A percentile compares a stretch with the other conserved stretches of the same genome.
Conservation (phyloP, 768 basidiomycete species). For the Mycena polygramma region DNA sequence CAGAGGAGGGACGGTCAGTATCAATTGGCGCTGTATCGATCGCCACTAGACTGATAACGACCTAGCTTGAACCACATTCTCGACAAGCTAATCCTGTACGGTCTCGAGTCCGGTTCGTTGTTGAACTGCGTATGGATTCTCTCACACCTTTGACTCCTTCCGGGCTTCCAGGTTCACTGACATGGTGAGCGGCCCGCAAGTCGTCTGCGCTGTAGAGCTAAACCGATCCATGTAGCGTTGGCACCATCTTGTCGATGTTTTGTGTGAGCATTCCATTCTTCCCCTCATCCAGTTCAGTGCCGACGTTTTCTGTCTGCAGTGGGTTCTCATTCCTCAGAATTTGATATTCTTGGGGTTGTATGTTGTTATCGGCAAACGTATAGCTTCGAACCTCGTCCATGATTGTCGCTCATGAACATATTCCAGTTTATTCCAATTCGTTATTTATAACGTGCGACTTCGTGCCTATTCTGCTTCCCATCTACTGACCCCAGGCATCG, state of each 20-base stretch:
- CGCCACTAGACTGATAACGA: background rate
- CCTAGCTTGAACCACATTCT: conserved; percentile 53
- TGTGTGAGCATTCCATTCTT: conserved; percentile 43
- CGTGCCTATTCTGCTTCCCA: background rate
- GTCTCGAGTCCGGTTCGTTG: conserved; percentile 53
- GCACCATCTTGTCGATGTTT: conserved; percentile 54
- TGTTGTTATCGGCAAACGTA: conserved; percentile 67
- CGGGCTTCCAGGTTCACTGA: conserved; percentile 43
- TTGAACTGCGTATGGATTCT: background rate
- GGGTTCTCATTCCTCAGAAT: conserved; percentile 61
- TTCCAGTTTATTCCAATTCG: conserved; percentile 58
- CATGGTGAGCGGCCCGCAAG: conserved; percentile 46
- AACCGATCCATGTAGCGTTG: conserved; percentile 41
- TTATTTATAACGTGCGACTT: conserved; percentile 59
- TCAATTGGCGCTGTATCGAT: background rate
- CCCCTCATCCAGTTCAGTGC: background rate
- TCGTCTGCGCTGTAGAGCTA: background rate
- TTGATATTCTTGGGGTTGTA: conserved; percentile 65
- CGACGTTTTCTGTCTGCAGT: conserved; percentile 44
- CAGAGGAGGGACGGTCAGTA: conserved; percentile 45
- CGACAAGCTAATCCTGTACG: conserved; percentile 52
- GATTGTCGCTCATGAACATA: conserved; percentile 43
- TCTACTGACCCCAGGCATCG: background rate
- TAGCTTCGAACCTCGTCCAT: conserved; percentile 24
- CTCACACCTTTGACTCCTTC: background rate